Percentiles rank a stretch among this genome's conserved stretches.
Conservation (phyloP, 371 early-diverging fungal genomes). For the Mucor circinelloides region DNA sequence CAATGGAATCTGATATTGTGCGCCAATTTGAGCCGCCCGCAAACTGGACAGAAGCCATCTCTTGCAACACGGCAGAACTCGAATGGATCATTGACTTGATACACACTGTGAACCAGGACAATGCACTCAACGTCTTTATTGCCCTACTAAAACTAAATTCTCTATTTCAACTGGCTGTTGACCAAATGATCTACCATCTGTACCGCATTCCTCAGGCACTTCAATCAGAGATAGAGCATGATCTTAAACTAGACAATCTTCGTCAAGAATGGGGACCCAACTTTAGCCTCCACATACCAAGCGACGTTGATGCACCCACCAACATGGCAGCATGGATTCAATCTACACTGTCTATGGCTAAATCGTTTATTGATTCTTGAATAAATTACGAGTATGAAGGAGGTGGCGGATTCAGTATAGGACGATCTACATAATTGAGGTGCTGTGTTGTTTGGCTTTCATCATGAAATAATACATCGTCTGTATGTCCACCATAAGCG, state of each 20-base stretch:
- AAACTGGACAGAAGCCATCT: background rate
- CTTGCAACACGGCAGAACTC: background rate
- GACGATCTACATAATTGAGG: constrained; percentile 10
- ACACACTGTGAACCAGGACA: background rate
- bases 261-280: constrained; percentile 14
- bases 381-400: constrained; percentile 13
- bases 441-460: background rate
- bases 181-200: constrained; percentile 39
- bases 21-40: background rate
- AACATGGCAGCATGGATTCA: background rate
- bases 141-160: constrained; percentile 31
- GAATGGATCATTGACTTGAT: constrained; percentile 11
- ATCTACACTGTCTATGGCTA: background rate
- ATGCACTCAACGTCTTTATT: constrained; percentile 2
- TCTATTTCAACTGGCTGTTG: constrained; percentile 43
- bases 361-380: background rate
- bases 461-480: constrained; percentile 47
- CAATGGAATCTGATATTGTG: constrained; percentile 2
- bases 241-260: constrained; percentile 21
- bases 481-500: constrained; percentile 51
- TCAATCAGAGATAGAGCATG: constrained; percentile 41
- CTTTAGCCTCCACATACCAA: background rate
- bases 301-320: background rate
- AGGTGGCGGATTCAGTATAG: constrained; percentile 8
- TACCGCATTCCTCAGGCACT: constrained; percentile 37